Conservation (phyloP, 2,329 filamentous ascomycete species). For the Arthrocladium fulminans region DNA sequence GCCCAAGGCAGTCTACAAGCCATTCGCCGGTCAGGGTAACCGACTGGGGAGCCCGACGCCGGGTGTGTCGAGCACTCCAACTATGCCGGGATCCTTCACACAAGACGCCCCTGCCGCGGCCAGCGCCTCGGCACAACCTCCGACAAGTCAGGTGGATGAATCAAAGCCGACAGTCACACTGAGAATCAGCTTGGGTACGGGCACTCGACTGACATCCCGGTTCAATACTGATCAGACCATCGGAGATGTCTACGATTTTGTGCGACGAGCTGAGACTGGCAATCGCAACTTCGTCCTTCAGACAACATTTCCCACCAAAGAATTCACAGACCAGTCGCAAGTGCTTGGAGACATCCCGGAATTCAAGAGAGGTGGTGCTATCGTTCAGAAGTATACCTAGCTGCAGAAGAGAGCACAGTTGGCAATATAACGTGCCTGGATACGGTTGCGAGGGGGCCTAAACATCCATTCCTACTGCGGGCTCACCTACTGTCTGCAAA, state of each 20-base stretch:
- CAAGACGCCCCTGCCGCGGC: conserved; percentile 28
- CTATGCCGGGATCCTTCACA: conserved; percentile 22
- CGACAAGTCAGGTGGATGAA: conserved; percentile 45
- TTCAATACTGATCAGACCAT: conserved; percentile 60
- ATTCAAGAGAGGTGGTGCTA: conserved; percentile 43
- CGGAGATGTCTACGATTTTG: conserved; percentile 56
- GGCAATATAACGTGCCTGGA: too few relatives aligned
- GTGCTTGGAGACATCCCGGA: conserved; percentile 40
- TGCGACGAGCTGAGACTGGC: conserved; percentile 43
- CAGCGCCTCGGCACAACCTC: conserved; percentile 22
- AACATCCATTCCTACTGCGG: too few relatives aligned
- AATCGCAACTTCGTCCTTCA: conserved; percentile 52
- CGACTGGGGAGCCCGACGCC: conserved; percentile 56
- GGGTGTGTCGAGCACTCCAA: conserved; percentile 30
- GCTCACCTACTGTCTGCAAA: too few relatives aligned
- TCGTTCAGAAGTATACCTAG: conserved; percentile 39
- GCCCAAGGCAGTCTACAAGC: conserved; percentile 56
- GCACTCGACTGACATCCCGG: conserved; percentile 50
- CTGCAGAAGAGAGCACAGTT: too few relatives aligned
- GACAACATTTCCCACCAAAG: conserved; percentile 58
- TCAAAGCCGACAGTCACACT: conserved; percentile 50
- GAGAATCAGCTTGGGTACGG: conserved; percentile 56
- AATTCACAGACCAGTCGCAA: conserved; percentile 47
- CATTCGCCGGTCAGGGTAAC: conserved; percentile 52
- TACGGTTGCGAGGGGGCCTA: too few relatives aligned